Base-by-base conservation (phyloP, 2,329 filamentous ascomycete species). In the Calycina herbarum region DNA sequence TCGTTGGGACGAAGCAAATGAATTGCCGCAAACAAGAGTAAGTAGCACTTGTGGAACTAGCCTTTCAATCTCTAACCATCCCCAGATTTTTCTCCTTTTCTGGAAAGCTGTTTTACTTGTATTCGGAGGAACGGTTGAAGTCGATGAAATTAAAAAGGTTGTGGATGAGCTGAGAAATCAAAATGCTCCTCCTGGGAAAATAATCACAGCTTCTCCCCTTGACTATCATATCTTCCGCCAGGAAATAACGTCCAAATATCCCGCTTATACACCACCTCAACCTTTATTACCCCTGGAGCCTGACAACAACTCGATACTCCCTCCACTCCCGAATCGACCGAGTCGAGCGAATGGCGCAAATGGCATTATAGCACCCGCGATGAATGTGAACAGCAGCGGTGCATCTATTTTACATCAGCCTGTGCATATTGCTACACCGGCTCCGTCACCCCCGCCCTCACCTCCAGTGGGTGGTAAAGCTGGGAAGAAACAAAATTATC, bases 401-500 rank as follows among this genome's bases (percentile, higher is more conserved):
- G 82, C 86, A 8, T 97, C 94, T 0, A 98, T 99, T 73, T 84
- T 99, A 31, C 89, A 98, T 76, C 94, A 98, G 74, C 93, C 95
- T 5, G 94, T 99, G 5, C 95, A 99, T 77, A 99, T 99, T 72
- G 95, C 95, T n/a, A 99, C 95, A 0, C 95, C 95, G 0, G 94
- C 94, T 0, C 95, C 95, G 1, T 99, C 95, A 0, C 95, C 95
- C 29, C 95, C 95, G 0, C 95, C 95, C 0, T 97, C 94, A 1
- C 95, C 95, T 0, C 85, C 82, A 10, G 89, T 90, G 40, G 94
- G 93, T 31, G 93, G 93, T 0, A 99, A 98, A 77, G 92, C 91
- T 62, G 94, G 91, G 0, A 99, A 99, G 82, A 99, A 99, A 76
- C 95, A 99, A 75, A 99, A 98, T 72, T 99, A 99, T 74, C 95